Conservation (phyloP, 2,329 filamentous ascomycete species). For the Capronia epimyces region DNA sequence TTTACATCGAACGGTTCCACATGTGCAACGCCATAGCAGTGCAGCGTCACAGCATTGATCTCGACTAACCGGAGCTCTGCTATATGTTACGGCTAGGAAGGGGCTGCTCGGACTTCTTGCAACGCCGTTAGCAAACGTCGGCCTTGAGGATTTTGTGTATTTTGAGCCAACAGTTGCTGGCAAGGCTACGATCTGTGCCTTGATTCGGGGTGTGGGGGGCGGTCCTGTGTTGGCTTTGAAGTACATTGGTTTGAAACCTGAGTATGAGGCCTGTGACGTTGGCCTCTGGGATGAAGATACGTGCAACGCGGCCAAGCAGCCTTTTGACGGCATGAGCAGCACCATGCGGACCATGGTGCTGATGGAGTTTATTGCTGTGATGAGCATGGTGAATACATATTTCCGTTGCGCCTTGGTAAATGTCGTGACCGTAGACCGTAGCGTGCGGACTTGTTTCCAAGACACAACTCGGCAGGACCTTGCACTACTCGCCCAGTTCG, state of each 20-base stretch:
- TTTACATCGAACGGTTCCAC: slow-evolving; percentile 15
- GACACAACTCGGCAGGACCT: too few species aligned
- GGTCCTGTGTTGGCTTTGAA: slow-evolving; percentile 18
- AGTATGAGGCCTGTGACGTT: slow-evolving; percentile 9
- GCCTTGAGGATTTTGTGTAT: slow-evolving; percentile 19
- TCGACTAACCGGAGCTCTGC: neutral
- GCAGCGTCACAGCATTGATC: slow-evolving; percentile 11
- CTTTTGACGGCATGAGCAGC: neutral
- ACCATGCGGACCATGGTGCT: neutral
- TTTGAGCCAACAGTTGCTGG: slow-evolving; percentile 3
- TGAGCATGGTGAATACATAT: neutral
- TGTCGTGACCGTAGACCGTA: neutral
- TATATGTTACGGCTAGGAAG: neutral
- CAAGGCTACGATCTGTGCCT: slow-evolving; percentile 5
- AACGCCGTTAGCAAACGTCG: slow-evolving; percentile 12
- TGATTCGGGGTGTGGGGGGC: slow-evolving; percentile 3
- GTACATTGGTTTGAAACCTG: slow-evolving; percentile 18
- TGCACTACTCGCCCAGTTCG: too few species aligned
- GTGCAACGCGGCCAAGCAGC: slow-evolving; percentile 12
- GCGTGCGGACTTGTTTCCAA: too few species aligned
- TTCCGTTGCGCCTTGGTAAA: neutral
- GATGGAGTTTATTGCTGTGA: neutral
- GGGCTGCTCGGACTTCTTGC: neutral
- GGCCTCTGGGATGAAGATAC: slow-evolving; percentile 21
- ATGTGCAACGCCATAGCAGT: slow-evolving; percentile 15